Percentiles rank a stretch among this genome's conserved stretches.
Conservation (phyloP, 2,329 filamentous ascomycete species). For the Metarhizium brunneum region DNA sequence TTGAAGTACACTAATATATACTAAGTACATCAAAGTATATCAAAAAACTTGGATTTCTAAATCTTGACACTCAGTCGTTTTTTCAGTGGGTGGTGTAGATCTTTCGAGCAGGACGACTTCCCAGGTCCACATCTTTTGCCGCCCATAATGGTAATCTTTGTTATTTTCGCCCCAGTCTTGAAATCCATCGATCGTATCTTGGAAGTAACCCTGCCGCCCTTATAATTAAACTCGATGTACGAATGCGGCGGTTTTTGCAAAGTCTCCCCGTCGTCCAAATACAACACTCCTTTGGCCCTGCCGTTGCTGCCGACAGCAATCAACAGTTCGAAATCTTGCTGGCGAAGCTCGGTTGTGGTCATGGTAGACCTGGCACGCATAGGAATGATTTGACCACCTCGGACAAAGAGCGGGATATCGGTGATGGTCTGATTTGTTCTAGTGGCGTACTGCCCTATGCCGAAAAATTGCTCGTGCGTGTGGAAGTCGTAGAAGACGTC, state of each 20-base stretch:
- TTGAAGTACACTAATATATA: too few species aligned
- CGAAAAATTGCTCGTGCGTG: constrained; percentile 32
- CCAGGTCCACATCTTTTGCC: background rate
- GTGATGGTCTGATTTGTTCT: constrained; percentile 25
- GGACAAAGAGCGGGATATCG: constrained; percentile 54
- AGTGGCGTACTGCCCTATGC: constrained; percentile 22
- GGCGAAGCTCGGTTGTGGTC: constrained; percentile 53
- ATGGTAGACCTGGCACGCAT: constrained; percentile 43
- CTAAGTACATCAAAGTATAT: too few species aligned
- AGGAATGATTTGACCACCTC: constrained; percentile 54
- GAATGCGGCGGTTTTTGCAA: constrained; percentile 20
- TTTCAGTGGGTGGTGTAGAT: too few species aligned
- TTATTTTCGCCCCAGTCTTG: constrained; percentile 1
- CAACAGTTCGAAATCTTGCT: constrained; percentile 58
- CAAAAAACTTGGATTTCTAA: too few species aligned
- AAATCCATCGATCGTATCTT: constrained; percentile 6
- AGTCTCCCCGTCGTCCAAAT: constrained; percentile 66
- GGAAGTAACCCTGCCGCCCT: constrained; percentile 39
- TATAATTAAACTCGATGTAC: constrained; percentile 41
- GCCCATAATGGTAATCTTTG: constrained; percentile 4
- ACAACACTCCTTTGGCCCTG: constrained; percentile 54
- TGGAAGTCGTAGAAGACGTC: constrained; percentile 38
- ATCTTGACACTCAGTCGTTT: too few species aligned
- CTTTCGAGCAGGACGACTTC: background rate
- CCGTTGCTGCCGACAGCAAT: constrained; percentile 55